Evolutionary conservation across 2,329 filamentous ascomycete species (phyloP).

Genomic region (Colletotrichum salicis): DNA sequence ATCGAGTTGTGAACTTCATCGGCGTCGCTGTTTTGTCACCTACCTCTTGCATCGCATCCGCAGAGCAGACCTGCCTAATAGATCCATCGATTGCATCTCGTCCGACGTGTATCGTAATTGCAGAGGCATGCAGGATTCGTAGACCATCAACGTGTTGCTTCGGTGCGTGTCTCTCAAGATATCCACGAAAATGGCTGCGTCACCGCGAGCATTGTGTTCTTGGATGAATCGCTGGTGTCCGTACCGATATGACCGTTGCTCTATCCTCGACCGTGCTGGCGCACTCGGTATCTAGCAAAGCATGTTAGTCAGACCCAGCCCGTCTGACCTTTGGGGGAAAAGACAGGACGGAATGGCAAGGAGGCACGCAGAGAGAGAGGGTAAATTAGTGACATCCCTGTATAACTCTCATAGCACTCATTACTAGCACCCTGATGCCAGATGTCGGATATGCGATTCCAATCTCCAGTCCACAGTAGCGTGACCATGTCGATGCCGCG

Average conservation of each 20-base stretch:
- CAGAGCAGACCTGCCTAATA: conserved; percentile 6
- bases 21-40: not conserved
- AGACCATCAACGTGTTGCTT: not conserved
- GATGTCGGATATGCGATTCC: conserved; percentile 17
- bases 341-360: not conserved
- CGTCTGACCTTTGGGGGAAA: too few species aligned
- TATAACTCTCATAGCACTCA: conserved; percentile 9
- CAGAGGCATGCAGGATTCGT: not conserved
- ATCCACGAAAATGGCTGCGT: not conserved
- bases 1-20: not conserved
- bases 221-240: conserved; percentile 4
- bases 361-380: not conserved
- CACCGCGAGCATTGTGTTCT: conserved; percentile 5
- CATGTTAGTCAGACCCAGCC: not conserved
- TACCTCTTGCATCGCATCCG: conserved; percentile 12
- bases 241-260: conserved; percentile 6
- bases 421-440: conserved; percentile 29
- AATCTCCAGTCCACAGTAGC: conserved; percentile 21
- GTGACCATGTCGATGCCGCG: not conserved
- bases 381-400: not conserved
- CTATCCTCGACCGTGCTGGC: too few species aligned
- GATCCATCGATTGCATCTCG: conserved; percentile 1
- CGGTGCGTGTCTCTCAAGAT: not conserved
- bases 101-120: not conserved
- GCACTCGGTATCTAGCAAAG: not conserved